Base-by-base conservation (phyloP, 306 rosid genomes). In the Arachis hypogaea region DNA sequence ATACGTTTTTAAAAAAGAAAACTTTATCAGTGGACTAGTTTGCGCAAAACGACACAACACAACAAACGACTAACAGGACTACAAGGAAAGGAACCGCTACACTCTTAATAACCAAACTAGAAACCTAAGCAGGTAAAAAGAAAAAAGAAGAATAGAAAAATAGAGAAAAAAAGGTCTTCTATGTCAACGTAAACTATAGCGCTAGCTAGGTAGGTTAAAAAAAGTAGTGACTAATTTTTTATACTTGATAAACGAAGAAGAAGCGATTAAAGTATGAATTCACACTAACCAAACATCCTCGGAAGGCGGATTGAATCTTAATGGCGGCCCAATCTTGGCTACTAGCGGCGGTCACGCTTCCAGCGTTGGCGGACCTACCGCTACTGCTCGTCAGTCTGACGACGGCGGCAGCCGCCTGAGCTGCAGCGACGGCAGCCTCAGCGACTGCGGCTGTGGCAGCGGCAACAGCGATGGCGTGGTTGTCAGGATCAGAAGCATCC, bases 251-350 rank as follows among this genome's bases (percentile, higher is more conserved):
- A 60, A 46, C 8, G 2, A 57, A 16, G 8, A 52, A 51, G 11
- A 59, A 55, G 50, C 28, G 11, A 3, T 5, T 42, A 46, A 5
- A 56, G 46, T 11, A 51, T 7, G 1, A 3, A 11, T 16, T 38
- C 22, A 77, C 7, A 84, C 96, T 4, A 68, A 93, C 98, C 97
- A 93, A 72, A 63, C 87, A 84, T 76, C 94, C 92, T 1, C 96
- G 93, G 75, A 91, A 93, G 54, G 98, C 96, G 36, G 97, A 84
- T 69, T 93, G 98, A 74, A 93, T 93, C 80, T 75, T 89, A 40
- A 86, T 66, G 33, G 96, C 97, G 0, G 98, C 98, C 88, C 85
- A 86, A 52, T 83, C 88, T 40, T 84, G 85, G 0, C 85, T 87
- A 59, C 54, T 52, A 62, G 66, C 78, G 62, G 63, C 47, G 58